phyloP scores from a whole-genome alignment of 768 basidiomycete genomes.

The Lactarius hatsudake region DNA sequence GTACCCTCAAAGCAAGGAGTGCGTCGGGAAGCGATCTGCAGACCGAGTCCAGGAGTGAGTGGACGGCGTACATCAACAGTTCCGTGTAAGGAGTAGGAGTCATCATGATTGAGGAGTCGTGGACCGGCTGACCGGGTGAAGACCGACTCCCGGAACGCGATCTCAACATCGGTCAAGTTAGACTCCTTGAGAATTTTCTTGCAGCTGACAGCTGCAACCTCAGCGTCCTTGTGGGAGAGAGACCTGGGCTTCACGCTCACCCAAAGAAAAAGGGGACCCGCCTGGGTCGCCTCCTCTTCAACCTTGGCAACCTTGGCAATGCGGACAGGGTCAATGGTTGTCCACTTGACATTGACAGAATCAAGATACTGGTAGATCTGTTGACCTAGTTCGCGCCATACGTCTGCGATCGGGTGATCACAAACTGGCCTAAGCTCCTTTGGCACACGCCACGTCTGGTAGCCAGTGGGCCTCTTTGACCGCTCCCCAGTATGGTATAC shows the following conservation, averaged over 20 bases:
- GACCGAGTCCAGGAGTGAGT: conserved; percentile 39
- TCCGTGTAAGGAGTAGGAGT: conserved; percentile 12
- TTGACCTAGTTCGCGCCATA: conserved; percentile 32
- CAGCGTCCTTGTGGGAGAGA: conserved; percentile 29
- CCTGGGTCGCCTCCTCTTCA: conserved; percentile 13
- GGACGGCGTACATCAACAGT: conserved; percentile 31
- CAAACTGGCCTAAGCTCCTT: conserved; percentile 33
- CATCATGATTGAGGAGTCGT: conserved; percentile 32
- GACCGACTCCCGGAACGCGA: conserved; percentile 37
- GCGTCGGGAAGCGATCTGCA: conserved; percentile 36
- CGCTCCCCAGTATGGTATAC: conserved; percentile 1
- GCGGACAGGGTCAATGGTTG: conserved; percentile 34
- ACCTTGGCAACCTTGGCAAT: conserved; percentile 35
- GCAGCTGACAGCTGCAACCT: conserved; percentile 31
- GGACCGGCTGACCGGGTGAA: conserved; percentile 27
- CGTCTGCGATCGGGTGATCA: conserved; percentile 31
- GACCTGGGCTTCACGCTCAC: conserved; percentile 36
- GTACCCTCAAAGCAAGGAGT: conserved; percentile 39
- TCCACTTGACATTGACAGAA: conserved; percentile 32
- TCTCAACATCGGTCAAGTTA: conserved; percentile 36
- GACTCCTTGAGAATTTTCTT: conserved; percentile 32
- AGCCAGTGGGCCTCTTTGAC: neutral
- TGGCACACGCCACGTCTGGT: conserved; percentile 3
- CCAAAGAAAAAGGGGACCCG: conserved; percentile 32
- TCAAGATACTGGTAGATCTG: conserved; percentile 33